These are phyloP conservation scores for Suhomyces bribrorum DNA, from an alignment of 1,139 yeast genomes.

Conservation along the genomic window DNA sequence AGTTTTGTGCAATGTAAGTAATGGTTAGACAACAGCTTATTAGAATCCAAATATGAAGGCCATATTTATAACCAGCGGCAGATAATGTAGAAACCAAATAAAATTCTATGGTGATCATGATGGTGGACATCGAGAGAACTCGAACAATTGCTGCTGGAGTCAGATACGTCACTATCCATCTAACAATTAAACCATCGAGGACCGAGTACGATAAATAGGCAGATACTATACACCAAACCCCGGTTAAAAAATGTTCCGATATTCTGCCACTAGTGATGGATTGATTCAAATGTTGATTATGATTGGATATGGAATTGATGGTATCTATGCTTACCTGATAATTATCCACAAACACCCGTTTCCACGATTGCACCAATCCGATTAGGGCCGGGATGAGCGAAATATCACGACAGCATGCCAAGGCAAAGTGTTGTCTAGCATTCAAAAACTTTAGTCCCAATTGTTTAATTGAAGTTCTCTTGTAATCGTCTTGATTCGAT, in stretches of 20 bases:
- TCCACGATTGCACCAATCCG: constrained; percentile 59
- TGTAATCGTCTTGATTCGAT: constrained; percentile 8
- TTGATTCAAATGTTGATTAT: constrained; percentile 14
- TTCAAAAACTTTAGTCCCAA: constrained; percentile 68
- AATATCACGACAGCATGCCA: constrained; percentile 72
- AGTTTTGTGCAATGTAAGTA: constrained; percentile 84
- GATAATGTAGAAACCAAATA: constrained; percentile 61
- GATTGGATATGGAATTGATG: constrained; percentile 26
- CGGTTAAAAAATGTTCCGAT: constrained; percentile 70
- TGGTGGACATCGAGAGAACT: constrained; percentile 77
- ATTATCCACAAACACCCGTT: constrained; percentile 39
- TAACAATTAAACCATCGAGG: constrained; percentile 83
- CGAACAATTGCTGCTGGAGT: constrained; percentile 86
- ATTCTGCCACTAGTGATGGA: constrained; percentile 57
- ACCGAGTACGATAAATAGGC: constrained; percentile 83
- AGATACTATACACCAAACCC: constrained; percentile 83
- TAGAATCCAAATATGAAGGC: constrained; percentile 87
- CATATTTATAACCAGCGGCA: constrained; percentile 55
- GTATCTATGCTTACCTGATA: constrained; percentile 22
- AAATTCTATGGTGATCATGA: constrained; percentile 70
- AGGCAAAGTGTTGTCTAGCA: constrained; percentile 73
- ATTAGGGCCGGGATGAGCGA: constrained; percentile 65
- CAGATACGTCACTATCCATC: constrained; percentile 92
- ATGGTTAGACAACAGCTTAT: constrained; percentile 82
- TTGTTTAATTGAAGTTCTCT: constrained; percentile 43